A percentile compares a stretch with the other conserved stretches of the same genome.
Conservation (phyloP, 2,329 filamentous ascomycete genomes). For the Botryotinia narcissicola region DNA sequence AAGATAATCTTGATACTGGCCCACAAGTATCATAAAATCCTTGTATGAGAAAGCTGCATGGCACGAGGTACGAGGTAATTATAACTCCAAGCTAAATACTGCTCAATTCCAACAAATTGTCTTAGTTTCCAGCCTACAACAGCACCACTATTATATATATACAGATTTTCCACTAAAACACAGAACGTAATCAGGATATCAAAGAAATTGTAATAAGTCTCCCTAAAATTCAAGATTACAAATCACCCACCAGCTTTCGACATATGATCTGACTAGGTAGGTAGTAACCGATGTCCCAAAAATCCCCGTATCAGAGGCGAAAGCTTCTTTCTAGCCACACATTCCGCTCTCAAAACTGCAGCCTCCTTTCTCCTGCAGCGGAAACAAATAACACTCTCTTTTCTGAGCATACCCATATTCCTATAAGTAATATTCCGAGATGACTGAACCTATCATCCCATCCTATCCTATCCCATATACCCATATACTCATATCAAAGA, state of each 20-base stretch:
- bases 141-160: slow-evolving; percentile 19
- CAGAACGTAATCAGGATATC: neutral
- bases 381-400: no score
- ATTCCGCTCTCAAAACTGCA: no score
- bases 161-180: neutral
- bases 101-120: neutral
- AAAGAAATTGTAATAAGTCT: slow-evolving; percentile 20
- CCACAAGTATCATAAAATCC: slow-evolving; percentile 21
- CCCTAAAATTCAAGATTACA: neutral
- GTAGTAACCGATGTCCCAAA: slow-evolving; percentile 15
- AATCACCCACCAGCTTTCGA: neutral
- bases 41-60: slow-evolving; percentile 13
- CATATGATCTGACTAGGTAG: neutral
- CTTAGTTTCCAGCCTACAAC: no score
- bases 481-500: neutral
- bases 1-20: neutral
- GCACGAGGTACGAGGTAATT: no score
- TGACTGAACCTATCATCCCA: no score
- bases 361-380: no score
- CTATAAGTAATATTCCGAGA: no score
- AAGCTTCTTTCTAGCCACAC: neutral
- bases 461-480: neutral
- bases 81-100: neutral
- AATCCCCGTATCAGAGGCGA: slow-evolving; percentile 24
- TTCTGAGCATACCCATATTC: no score